These are phyloP conservation scores for Tuber melanosporum DNA, from an alignment of 495 filamentous ascomycete species.

Conservation along the genomic window DNA sequence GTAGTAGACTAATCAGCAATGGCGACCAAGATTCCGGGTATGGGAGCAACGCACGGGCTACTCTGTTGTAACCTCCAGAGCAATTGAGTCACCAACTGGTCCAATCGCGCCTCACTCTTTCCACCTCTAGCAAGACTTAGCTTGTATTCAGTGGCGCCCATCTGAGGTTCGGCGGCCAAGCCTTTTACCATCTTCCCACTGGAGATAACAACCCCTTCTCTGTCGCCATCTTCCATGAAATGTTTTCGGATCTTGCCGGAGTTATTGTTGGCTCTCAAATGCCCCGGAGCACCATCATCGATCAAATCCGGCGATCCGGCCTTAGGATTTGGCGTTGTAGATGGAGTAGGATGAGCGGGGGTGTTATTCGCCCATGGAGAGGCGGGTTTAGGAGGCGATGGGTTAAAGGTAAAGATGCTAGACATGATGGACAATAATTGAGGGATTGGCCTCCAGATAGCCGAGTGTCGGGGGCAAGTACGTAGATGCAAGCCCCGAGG, in stretches of 20 bases:
- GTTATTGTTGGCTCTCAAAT: slow-evolving; percentile 41
- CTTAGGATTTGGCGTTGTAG: slow-evolving; percentile 16
- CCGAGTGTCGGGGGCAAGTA: slow-evolving; percentile 5
- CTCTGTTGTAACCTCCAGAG: slow-evolving; percentile 94
- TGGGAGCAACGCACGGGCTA: slow-evolving; percentile 63
- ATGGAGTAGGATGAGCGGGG: slow-evolving; percentile 26
- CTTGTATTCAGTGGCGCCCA: slow-evolving; percentile 94
- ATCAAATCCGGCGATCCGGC: slow-evolving; percentile 14
- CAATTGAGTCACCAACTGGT: slow-evolving; percentile 88
- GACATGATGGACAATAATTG: slow-evolving; percentile 57
- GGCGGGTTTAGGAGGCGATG: slow-evolving; percentile 75
- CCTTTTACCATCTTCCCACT: slow-evolving; percentile 59
- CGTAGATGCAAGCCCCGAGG: background rate
- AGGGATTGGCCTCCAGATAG: background rate
- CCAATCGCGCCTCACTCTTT: slow-evolving; percentile 67
- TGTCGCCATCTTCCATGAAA: slow-evolving; percentile 38
- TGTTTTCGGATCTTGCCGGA: slow-evolving; percentile 39
- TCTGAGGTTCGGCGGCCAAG: slow-evolving; percentile 83
- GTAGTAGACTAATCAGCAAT: slow-evolving; percentile 50
- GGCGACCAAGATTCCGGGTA: slow-evolving; percentile 55
- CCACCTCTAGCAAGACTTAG: slow-evolving; percentile 81
- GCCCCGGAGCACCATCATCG: slow-evolving; percentile 42
- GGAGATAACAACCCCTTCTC: slow-evolving; percentile 54
- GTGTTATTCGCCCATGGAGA: slow-evolving; percentile 65
- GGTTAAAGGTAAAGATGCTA: slow-evolving; percentile 91